These are phyloP conservation scores for Metarhizium robertsii DNA, from an alignment of 2,329 filamentous ascomycete species.

Conservation along the genomic window DNA sequence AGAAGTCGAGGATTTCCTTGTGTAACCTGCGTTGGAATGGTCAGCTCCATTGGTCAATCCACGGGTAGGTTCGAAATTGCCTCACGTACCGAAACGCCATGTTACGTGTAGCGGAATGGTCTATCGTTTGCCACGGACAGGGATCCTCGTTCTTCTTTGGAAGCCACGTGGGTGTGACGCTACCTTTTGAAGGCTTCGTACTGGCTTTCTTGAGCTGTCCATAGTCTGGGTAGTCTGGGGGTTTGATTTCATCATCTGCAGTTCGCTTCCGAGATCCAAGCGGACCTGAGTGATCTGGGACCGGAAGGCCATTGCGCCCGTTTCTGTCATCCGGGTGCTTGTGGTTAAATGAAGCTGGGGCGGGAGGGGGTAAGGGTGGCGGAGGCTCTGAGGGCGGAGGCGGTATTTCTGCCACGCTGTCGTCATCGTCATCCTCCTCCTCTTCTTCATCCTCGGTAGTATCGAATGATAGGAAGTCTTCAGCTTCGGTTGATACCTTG, in stretches of 20 bases:
- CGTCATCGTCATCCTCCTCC: slow-evolving; percentile 9
- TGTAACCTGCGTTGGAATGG: slow-evolving; percentile 52
- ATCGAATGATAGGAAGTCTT: slow-evolving; percentile 87
- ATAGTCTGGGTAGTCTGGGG: slow-evolving; percentile 42
- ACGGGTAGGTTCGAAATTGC: not conserved
- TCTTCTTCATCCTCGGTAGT: slow-evolving; percentile 48
- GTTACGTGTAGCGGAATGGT: slow-evolving; percentile 44
- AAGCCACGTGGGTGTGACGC: slow-evolving; percentile 44
- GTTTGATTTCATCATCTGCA: slow-evolving; percentile 57
- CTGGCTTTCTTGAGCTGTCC: slow-evolving; percentile 40
- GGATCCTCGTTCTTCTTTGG: slow-evolving; percentile 29
- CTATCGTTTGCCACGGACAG: slow-evolving; percentile 53
- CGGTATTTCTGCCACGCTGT: slow-evolving; percentile 9
- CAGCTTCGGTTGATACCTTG: slow-evolving; percentile 46
- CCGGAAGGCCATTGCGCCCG: slow-evolving; percentile 7
- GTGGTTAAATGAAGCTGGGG: not conserved
- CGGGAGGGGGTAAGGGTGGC: slow-evolving; percentile 5
- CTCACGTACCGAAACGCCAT: slow-evolving; percentile 48
- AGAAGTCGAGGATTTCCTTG: slow-evolving; percentile 85
- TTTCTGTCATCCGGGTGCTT: slow-evolving; percentile 6
- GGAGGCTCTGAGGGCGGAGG: slow-evolving; percentile 13
- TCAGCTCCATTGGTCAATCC: not conserved
- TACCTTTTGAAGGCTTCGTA: slow-evolving; percentile 40
- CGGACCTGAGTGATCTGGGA: slow-evolving; percentile 27
- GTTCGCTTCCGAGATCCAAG: slow-evolving; percentile 67